Base-by-base conservation (phyloP, 139 green algal species). In the Coccomyxa sp. region DNA sequence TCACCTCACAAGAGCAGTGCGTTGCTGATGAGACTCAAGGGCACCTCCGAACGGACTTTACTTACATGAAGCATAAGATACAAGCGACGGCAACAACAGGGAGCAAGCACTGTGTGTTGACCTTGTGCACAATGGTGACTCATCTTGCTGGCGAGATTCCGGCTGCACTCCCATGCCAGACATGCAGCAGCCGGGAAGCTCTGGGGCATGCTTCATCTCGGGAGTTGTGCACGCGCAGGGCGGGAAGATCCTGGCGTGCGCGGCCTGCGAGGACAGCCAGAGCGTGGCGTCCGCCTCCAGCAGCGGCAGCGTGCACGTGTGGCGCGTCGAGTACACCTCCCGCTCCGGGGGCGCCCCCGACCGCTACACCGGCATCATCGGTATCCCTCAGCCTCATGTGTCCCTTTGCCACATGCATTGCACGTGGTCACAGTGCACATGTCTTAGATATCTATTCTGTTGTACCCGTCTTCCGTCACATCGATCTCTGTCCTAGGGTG, bases 301-400 rank as follows among this genome's bases (percentile, higher is more conserved):
- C 72, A 78, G 81, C 34, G 95, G 95, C 44, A 88, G 78, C 24
- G 76, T 98, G 22, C 94, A 97, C 70, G 84, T 97, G 79, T 98
- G 94, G 94, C 76, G 91, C 0, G 91, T 97, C 70, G 92, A 97
- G 82, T 90, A 90, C 74, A 86, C 78, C n/a, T 84, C 78, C 18
- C 81, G 88, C 1, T 44, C 74, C 16, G 79, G 73, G 24, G 83
- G 79, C 33, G 76, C 70, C 8, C 85, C 86, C 29, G 88, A 93
- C 76, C 88, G 88, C 38, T 92, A 94, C 79, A 89, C 83, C 50
- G 88, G 86, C 68, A 39, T 78, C 71, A 73, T 39, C 6, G 44
- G 73, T 79, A 40, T 9, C 37, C 34, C 31, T 31, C 18, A 64
- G 2, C 5, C 50, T 22, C 5, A 58, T 58, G 44, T 10, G 0